phyloP scores from a whole-genome alignment of 208 protist species.

The Trypanosoma melophagium region DNA sequence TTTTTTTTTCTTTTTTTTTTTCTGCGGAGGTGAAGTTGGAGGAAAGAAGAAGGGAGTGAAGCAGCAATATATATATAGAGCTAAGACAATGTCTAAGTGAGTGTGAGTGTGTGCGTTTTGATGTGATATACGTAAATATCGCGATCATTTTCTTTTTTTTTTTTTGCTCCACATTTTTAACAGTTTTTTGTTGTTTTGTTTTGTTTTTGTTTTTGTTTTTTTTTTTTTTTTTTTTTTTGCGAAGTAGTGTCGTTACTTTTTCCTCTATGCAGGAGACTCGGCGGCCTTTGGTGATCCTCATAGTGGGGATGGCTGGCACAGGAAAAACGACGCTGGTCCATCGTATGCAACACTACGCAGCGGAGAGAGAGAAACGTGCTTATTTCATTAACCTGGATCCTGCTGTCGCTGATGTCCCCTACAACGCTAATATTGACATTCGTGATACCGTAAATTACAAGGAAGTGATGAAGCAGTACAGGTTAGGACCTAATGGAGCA shows the following conservation, averaged over 20 bases:
- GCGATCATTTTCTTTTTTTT: no score
- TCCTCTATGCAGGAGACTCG: conserved; percentile 23
- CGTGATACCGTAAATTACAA: conserved; percentile 99
- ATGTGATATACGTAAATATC: no score
- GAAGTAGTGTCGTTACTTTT: conserved; percentile 3
- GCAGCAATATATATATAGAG: no score
- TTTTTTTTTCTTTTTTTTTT: no score
- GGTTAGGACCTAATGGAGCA: conserved; percentile 97
- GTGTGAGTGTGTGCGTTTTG: no score
- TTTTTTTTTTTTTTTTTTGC: no score
- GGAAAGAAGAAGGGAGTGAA: no score
- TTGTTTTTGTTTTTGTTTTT: conserved; percentile 9
- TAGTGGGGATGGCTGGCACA: conserved; percentile 99
- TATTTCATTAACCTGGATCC: conserved; percentile 99
- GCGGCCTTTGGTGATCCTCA: conserved; percentile 91
- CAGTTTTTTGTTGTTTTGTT: no score
- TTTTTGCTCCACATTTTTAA: no score
- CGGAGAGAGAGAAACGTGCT: conserved; percentile 54
- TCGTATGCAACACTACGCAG: conserved; percentile 93
- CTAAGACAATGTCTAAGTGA: no score
- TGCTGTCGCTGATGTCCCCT: conserved; percentile 94
- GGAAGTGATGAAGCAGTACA: conserved; percentile 98
- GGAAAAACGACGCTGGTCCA: conserved; percentile 99
- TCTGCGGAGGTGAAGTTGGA: no score
- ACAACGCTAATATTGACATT: conserved; percentile 98